Evolutionary conservation across 2,329 filamentous ascomycete genomes (phyloP), one percentile per base, ranked within the genome.

Genomic region (Xylaria multiplex): DNA sequence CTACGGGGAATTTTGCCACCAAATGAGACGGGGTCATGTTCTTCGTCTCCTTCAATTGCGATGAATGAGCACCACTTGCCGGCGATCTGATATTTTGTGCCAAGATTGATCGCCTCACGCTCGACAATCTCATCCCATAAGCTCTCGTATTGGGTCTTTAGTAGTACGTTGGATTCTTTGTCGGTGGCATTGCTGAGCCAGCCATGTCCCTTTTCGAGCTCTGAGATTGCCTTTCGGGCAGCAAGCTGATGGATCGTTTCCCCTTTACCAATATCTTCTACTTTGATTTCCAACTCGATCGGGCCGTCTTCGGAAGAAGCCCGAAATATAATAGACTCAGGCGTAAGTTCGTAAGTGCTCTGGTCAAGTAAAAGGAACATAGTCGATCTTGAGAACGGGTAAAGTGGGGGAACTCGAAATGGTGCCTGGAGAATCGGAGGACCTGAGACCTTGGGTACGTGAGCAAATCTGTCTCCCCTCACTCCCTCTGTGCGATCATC

Each of bases 11-110:
- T n/a, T 35, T 32, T 50, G 5, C 53, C 53, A 16, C 45, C 19
- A 40, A 63, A 63, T 8, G 37, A 19, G 37, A 60, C 32, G 8
- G 62, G 56, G 8, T 55, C 8, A n/a, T 55, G 24, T 16, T 37
- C 57, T 50, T 27, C 19, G 14, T 55, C 43, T 32, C 62, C 50
- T 27, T 66, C 54, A 13, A 49, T 7, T 7, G 64, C 64, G 6
- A 66, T 42, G 49, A 63, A 66, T 16, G 64, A 66, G 42, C 64
- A 66, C 64, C 64, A 66, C 35, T 64, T 66, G 11, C 59, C 54
- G 13, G 64, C 55, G 11, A 66, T 56, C 43, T 66, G 64, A 46
- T 59, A 66, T 24, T 19, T 54, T 9, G 59, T 40, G 27, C 64
- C 64, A 9, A 66, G 64, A 30, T 49, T 54, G 8, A 66, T 55